These are phyloP conservation scores for Eutypa lata DNA, from an alignment of 2,329 filamentous ascomycete genomes.

Conservation along the genomic window DNA sequence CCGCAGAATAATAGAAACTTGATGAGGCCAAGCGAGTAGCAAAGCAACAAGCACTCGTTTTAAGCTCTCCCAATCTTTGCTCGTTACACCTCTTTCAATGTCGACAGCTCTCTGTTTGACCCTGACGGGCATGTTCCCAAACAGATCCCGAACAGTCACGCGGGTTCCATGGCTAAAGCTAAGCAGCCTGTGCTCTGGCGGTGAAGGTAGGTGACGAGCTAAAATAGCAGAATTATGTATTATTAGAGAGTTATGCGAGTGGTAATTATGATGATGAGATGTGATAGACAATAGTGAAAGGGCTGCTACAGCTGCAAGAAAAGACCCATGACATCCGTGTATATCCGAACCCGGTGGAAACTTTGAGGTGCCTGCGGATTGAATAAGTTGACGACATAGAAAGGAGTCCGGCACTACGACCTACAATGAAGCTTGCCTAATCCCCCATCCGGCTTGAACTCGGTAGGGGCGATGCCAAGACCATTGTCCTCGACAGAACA, in stretches of 20 bases:
- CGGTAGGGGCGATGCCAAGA: conserved; percentile 66
- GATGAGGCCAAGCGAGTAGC: conserved; percentile 65
- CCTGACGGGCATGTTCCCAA: conserved; percentile 86
- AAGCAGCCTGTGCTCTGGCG: conserved; percentile 53
- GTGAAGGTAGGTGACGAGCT: conserved; percentile 60
- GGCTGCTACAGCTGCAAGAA: conserved; percentile 72
- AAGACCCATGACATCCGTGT: conserved; percentile 70
- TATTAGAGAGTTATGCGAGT: conserved; percentile 61
- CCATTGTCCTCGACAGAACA: conserved; percentile 87
- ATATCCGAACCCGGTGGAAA: conserved; percentile 40
- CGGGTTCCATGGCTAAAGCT: conserved; percentile 67
- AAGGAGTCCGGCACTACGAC: conserved; percentile 25
- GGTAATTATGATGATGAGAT: conserved; percentile 62
- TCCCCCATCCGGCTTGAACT: conserved; percentile 70
- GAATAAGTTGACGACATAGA: conserved; percentile 8
- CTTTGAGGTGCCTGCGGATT: conserved; percentile 71
- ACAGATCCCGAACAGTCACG: conserved; percentile 74
- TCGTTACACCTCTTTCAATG: conserved; percentile 46
- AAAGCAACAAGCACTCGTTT: conserved; percentile 58
- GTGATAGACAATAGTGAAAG: conserved; percentile 75
- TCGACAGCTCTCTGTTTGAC: conserved; percentile 71
- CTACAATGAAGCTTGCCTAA: conserved; percentile 71
- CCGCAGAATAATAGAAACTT: conserved; percentile 55
- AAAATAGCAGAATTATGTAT: conserved; percentile 69
- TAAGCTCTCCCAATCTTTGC: conserved; percentile 65